Conservation (phyloP, 306 rosid genomes). For the Quercus variabilis region DNA sequence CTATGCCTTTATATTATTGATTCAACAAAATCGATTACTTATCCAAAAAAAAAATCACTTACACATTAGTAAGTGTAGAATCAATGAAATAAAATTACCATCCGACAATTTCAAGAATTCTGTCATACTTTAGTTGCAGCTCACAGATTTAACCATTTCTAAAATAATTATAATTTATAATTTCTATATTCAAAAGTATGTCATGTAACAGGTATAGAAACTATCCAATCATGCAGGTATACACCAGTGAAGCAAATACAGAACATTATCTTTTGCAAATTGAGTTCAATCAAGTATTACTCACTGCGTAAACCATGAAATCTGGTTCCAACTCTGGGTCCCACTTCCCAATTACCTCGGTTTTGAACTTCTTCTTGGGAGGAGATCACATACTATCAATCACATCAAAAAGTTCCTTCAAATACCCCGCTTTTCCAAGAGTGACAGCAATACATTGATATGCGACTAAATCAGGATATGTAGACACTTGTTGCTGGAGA, state of each 20-base stretch:
- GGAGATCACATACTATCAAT: constrained; percentile 83
- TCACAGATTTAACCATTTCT: too few relatives aligned
- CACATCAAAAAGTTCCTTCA: constrained; percentile 89
- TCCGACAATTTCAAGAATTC: background rate
- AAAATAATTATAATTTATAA: background rate
- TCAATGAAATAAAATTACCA: background rate
- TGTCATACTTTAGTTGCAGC: background rate
- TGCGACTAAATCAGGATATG: constrained; percentile 91
- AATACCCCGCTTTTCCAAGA: constrained; percentile 92
- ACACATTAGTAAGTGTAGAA: background rate
- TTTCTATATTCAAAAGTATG: background rate
- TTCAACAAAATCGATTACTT: too few relatives aligned
- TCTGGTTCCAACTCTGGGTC: constrained; percentile 93
- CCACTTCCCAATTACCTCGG: constrained; percentile 72
- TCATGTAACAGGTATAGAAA: background rate
- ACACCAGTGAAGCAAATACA: background rate
- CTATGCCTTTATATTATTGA: too few relatives aligned
- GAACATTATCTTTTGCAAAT: background rate
- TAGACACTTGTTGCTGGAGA: constrained; percentile 81
- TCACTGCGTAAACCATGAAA: constrained; percentile 72
- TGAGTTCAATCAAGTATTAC: constrained; percentile 26
- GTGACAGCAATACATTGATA: constrained; percentile 84
- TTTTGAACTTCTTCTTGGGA: constrained; percentile 74
- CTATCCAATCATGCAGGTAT: background rate
- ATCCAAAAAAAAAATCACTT: background rate